Evolutionary conservation across 2,329 filamentous ascomycete genomes (phyloP), one percentile per base, ranked within the genome.

Genomic region (Fusarium protoensiforme): DNA sequence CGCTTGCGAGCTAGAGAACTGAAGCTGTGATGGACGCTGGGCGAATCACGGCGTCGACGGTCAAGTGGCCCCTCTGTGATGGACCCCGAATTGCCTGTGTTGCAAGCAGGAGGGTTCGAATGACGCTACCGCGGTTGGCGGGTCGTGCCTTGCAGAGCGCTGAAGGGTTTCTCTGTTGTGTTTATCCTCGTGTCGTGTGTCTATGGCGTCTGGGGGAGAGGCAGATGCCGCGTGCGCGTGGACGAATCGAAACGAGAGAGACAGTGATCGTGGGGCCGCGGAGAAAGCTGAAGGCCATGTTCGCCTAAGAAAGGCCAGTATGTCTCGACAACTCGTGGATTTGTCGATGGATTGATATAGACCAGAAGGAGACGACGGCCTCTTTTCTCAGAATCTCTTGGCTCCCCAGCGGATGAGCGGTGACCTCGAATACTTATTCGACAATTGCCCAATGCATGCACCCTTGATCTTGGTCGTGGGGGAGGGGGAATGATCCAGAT

Each of bases 61-160:
- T 58, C 69, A 60, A 60, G 68, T 71, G 67, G 67, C 63, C 63
- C 61, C 63, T 56, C 53, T 29, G 61, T 27, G 22, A 27, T 48
- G 60, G 39, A 54, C 62, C 71, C 67, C 56, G 51, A 74, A 69
- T 58, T 59, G 31, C 64, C 24, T 62, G 56, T 64, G 31, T 57
- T 67, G 54, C 62, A 62, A 68, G 64, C 29, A 53, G 41, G 59
- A 61, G 51, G 31, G 61, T 61, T 68, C 63, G 53, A 60, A 69
- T 41, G 65, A 68, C 67, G 65, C 72, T 76, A 75, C 63, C 51
- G 64, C 62, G 53, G 64, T 63, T 70, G 63, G 73, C 75, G 68
- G 69, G 66, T 76, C 66, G 76, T 78, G 63, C 76, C 76, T 78
- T 77, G 76, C 76, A 78, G 76, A 51, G 56, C 27, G 56, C 46